Base-by-base conservation (phyloP, 2,329 filamentous ascomycete species). In the Penicillium sp. region DNA sequence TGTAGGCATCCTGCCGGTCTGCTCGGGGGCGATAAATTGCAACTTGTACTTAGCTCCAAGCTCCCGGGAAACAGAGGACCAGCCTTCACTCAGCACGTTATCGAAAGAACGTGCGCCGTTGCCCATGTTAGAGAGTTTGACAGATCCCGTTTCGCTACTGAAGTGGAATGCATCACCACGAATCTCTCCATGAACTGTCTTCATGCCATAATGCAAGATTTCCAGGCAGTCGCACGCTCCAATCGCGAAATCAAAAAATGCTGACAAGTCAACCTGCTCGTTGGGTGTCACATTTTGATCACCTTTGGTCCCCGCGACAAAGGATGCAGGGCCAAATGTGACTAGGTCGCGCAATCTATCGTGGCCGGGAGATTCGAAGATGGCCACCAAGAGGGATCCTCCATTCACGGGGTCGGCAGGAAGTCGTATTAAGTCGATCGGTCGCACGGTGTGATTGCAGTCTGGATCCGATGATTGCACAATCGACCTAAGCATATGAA, bases 81-180 rank as follows among this genome's bases (percentile, higher is more conserved):
- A 98, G 33, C 92, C 92, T 21, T 90, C 88, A 67, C 90, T 93
- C 45, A 98, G 80, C 5, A 93, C 91, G 75, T 96, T 91, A 73
- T 97, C 93, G 64, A 97, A 97, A 0, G 91, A 90, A 52, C 91
- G 84, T 45, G 92, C 81, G 3, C 93, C 93, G 13, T 91, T 93
- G 13, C 93, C 93, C 70, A 96, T 92, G 54, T 91, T 91, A 61
- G 91, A 84, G 60, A 96, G 82, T 70, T 89, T 91, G 61, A 97
- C 91, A 55, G 81, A 79, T 55, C 86, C 86, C 1, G 84, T 85
- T 46, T 91, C 85, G 14, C 79, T 71, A 65, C 90, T 90, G 78
- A 90, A 96, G 70, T 97, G 91, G 68, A 97, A 97, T 0, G 92
- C 90, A 74, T 98, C 93, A 5, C 88, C 90, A 27, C 93, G 85